Base-by-base conservation (phyloP, 108 stramenopile species). In the Discostella stelligeroides region DNA sequence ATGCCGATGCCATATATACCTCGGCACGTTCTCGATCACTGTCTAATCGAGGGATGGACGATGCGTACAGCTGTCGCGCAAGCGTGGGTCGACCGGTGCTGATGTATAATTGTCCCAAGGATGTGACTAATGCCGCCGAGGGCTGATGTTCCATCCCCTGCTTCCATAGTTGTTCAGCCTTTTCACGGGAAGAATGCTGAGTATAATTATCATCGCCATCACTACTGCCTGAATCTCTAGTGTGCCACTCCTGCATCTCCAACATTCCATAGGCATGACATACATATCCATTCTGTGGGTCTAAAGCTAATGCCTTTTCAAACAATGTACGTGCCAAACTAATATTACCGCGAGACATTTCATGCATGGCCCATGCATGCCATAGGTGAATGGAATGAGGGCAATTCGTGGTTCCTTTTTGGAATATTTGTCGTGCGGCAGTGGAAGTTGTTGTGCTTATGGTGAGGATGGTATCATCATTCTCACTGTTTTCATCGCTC, bases 301-400 rank as follows among this genome's bases (percentile, higher is more conserved):
- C 92, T 7, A 94, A 24, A 1, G 67, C 58, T 62, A 91, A 56
- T 1, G 90, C 90, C 42, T 68, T 73, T 30, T 90, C 79, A 54
- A 82, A 87, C 55, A 90, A 58, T 60, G 79, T 45, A 51, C 86
- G 75, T 23, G 92, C 89, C 21, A 66, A 38, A 7, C 73, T 62
- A 2, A 38, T 38, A 51, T 85, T 77, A 11, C 83, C 79, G n/a
- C 72, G 50, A 1, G 82, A 80, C 61, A 85, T 73, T 63, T 91
- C 90, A 59, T 90, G 88, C 54, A 87, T 77, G 14, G 90, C 92
- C 88, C 88, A 94, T 13, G 75, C 89, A 57, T 94, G 92, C 80
- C 83, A 87, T 11, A 94, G 66, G 70, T 90, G 87, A 13, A 91
- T 70, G 37, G 75, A 84, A 0, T 70, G 21, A 1, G 92, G 92